Evolutionary conservation across 2,329 filamentous ascomycete species (phyloP), one percentile per base, ranked within the genome.

Genomic region (Beauveria bassiana): DNA sequence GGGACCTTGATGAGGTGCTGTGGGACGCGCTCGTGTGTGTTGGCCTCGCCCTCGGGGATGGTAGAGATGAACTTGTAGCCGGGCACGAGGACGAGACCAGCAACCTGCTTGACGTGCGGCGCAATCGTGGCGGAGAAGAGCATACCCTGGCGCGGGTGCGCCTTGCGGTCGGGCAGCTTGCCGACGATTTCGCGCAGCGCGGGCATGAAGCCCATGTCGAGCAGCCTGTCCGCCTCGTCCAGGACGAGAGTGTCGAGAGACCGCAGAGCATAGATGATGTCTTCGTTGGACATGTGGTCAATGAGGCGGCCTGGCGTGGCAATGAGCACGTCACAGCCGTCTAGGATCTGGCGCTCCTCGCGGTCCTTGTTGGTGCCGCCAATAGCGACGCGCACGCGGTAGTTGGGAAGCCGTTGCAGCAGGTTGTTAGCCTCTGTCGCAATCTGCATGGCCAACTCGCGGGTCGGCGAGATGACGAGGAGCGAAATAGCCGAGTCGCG

Each of bases 101-200:
- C 89, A 61, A 96, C 82, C 63, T 87, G 85, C 70, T 92, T 82
- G 59, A 96, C 88, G 70, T 93, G 91, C 26, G 84, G 83, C 45
- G 85, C 87, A 74, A 96, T 88, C 22, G 91, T 96, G 10, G 91
- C 91, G 3, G 88, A 92, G 79, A 95, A 96, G 52, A 95, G 85
- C 79, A 90, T 91, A 55, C 91, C 91, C 65, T 87, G 86, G 57
- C 84, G 75, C 62, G 86, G 79, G 31, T 85, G 81, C 57, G 80
- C 72, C 2, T 76, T 71, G 71, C 86, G 85, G 63, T 82, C 74
- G 0, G 90, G 90, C 4, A 96, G 78, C 12, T 86, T 83, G 66
- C 82, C 79, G 22, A 96, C 80, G 63, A 96, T 93, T 67, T 90
- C 88, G 71, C 89, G 85, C 3, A 96, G 79, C 10, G 88, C 86